Conservation (phyloP, 2,329 filamentous ascomycete genomes). For the Ilyonectria mors-panacis region DNA sequence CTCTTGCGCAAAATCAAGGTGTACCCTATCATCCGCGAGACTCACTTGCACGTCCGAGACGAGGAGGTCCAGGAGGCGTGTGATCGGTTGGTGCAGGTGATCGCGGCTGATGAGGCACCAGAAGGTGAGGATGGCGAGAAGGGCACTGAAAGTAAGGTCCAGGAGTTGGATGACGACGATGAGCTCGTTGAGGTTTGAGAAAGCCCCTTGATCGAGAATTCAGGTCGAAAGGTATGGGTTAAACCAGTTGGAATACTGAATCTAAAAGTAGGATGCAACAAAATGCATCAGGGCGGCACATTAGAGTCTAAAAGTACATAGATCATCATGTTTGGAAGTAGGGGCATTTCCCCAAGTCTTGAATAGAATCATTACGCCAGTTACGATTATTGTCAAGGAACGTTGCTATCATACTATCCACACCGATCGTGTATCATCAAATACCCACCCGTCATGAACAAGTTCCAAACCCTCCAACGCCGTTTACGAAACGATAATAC, state of each 20-base stretch:
- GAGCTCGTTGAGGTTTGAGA: slow-evolving; percentile 68
- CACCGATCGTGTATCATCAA: slow-evolving; percentile 16
- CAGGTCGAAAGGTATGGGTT: background rate
- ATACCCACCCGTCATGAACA: slow-evolving; percentile 13
- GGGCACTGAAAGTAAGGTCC: slow-evolving; percentile 56
- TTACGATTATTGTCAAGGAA: slow-evolving; percentile 20
- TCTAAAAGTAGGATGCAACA: background rate
- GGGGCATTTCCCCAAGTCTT: slow-evolving; percentile 1
- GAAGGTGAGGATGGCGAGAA: slow-evolving; percentile 59
- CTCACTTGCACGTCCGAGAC: slow-evolving; percentile 83
- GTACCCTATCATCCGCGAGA: slow-evolving; percentile 91
- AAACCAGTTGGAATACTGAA: background rate
- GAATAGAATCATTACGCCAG: slow-evolving; percentile 24
- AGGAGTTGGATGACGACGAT: slow-evolving; percentile 68
- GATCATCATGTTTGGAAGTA: background rate
- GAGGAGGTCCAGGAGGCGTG: slow-evolving; percentile 87
- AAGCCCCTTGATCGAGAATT: background rate
- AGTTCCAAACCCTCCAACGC: slow-evolving; percentile 37
- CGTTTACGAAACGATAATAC: slow-evolving; percentile 24
- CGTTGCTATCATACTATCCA: slow-evolving; percentile 6
- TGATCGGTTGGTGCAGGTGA: slow-evolving; percentile 89
- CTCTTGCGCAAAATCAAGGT: slow-evolving; percentile 82
- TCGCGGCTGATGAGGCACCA: slow-evolving; percentile 82
- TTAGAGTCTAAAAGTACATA: slow-evolving; percentile 20
- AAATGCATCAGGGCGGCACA: background rate